These are phyloP conservation scores for Leccinum uliginosum DNA, from an alignment of 768 basidiomycete species.

Conservation along the genomic window DNA sequence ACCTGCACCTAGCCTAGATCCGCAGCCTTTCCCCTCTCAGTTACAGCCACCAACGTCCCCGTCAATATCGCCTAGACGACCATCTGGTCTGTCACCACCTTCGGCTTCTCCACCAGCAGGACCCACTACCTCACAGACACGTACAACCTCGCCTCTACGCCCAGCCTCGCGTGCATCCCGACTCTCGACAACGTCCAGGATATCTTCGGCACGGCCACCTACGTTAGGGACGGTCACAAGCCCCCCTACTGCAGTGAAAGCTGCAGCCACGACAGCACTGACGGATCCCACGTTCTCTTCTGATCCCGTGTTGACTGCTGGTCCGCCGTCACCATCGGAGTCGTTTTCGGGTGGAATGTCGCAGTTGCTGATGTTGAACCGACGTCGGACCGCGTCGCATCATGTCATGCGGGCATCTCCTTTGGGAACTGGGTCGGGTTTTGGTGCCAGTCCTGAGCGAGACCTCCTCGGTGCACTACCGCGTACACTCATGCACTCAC, in stretches of 20 bases:
- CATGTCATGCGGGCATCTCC: slow-evolving; percentile 51
- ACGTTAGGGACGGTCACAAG: slow-evolving; percentile 46
- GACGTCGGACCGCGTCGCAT: slow-evolving; percentile 59
- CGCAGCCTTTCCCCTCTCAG: slow-evolving; percentile 19
- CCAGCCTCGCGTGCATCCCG: slow-evolving; percentile 72
- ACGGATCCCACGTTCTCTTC: slow-evolving; percentile 46
- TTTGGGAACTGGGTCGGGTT: slow-evolving; percentile 26
- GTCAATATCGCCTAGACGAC: slow-evolving; percentile 1
- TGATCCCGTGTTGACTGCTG: slow-evolving; percentile 26
- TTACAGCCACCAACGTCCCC: slow-evolving; percentile 30
- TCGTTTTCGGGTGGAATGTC: slow-evolving; percentile 61
- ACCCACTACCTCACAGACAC: slow-evolving; percentile 30
- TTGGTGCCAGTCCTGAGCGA: neutral
- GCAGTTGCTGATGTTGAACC: slow-evolving; percentile 34
- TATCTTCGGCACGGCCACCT: slow-evolving; percentile 62
- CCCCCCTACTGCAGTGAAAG: slow-evolving; percentile 46
- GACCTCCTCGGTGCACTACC: slow-evolving; percentile 5
- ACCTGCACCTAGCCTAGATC: slow-evolving; percentile 12
- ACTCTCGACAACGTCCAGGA: slow-evolving; percentile 61
- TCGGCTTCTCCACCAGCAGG: slow-evolving; percentile 24
- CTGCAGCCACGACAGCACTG: slow-evolving; percentile 63
- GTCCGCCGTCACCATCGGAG: slow-evolving; percentile 57
- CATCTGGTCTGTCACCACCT: slow-evolving; percentile 3
- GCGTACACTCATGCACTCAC: slow-evolving; percentile 1
- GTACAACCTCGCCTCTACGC: slow-evolving; percentile 55